Conservation (phyloP, 176 grass and related monocot genomes). For the Zizania latifolia region DNA sequence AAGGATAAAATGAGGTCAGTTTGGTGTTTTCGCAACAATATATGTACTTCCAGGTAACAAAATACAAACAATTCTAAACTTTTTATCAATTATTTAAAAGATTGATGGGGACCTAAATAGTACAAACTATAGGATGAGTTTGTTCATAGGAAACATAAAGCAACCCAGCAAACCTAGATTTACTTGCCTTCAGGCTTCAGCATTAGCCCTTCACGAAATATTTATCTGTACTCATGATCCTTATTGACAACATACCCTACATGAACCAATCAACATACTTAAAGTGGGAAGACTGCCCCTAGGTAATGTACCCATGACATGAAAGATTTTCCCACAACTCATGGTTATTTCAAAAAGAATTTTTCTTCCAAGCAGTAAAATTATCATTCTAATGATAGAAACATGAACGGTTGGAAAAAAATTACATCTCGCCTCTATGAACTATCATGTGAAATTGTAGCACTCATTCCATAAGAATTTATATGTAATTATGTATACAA, state of each 20-base stretch:
- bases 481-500: background rate
- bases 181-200: background rate
- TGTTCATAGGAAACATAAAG: slow-evolving; percentile 8
- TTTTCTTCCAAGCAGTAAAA: background rate
- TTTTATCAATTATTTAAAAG: background rate
- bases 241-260: background rate
- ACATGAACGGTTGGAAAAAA: background rate
- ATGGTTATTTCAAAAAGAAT: background rate
- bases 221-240: background rate
- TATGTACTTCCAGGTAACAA: background rate
- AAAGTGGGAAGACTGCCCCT: background rate
- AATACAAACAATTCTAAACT: background rate
- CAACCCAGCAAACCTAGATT: background rate
- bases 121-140: background rate
- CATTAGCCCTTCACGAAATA: background rate
- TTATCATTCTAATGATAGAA: slow-evolving; percentile 10
- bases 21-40: background rate
- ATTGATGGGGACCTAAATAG: background rate
- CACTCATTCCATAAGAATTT: slow-evolving; percentile 4
- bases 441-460: slow-evolving; percentile 9
- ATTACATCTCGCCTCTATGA: slow-evolving; percentile 8
- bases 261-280: background rate
- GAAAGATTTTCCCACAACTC: background rate
- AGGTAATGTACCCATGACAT: background rate
- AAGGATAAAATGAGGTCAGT: slow-evolving; percentile 4